phyloP scores from a whole-genome alignment of 75 land plant genomes.

The Larix kaempferi region DNA sequence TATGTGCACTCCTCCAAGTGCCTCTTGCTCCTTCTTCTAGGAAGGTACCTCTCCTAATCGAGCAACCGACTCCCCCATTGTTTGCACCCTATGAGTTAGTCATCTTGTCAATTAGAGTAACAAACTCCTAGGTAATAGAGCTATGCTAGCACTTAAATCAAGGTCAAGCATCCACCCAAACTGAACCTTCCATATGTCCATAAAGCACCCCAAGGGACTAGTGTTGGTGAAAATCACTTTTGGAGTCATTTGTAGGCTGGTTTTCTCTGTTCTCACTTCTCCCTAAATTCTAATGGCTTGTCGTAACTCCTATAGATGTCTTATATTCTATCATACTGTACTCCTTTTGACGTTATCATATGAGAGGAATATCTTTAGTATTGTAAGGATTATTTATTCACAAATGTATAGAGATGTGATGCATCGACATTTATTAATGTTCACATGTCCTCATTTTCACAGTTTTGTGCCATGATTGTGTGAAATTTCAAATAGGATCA shows the following conservation, averaged over 20 bases:
- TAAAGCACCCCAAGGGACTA: no score
- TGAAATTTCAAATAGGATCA: not conserved
- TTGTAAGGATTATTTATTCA: not conserved
- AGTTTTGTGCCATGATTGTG: not conserved
- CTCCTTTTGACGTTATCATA: not conserved
- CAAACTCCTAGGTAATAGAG: no score
- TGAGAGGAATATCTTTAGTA: not conserved
- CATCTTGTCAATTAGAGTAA: no score
- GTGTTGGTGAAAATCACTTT: no score
- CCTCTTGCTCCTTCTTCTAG: no score
- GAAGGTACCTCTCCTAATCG: no score
- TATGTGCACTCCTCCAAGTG: no score
- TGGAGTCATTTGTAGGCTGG: not conserved
- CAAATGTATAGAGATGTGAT: not conserved
- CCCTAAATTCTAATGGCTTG: not conserved
- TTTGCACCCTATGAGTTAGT: no score
- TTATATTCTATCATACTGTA: not conserved
- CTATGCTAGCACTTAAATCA: no score
- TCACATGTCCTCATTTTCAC: not conserved
- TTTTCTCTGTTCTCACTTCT: not conserved
- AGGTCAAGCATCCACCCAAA: no score
- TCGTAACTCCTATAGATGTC: not conserved
- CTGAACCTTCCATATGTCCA: no score
- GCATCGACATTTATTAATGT: not conserved
- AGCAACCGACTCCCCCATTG: no score